phyloP scores from a whole-genome alignment of 2,329 filamentous ascomycete genomes.

The Fusarium duplospermum region DNA sequence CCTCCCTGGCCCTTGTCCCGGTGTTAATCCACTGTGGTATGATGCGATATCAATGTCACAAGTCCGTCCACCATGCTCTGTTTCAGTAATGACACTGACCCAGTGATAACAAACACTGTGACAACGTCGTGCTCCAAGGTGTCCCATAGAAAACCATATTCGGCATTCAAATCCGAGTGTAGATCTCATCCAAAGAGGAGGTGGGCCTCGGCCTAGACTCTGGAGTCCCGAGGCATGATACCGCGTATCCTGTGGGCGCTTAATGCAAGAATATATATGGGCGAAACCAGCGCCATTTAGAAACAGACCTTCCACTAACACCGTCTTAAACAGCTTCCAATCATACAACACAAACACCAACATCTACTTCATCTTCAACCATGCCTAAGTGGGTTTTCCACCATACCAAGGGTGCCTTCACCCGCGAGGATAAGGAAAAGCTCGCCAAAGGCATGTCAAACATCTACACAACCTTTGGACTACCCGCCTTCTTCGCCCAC shows the following conservation, averaged over 20 bases:
- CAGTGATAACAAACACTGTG: not conserved
- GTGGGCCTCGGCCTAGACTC: not conserved
- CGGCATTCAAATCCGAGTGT: not conserved
- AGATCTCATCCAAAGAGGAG: not conserved
- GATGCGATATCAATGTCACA: not conserved
- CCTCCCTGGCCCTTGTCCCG: not conserved
- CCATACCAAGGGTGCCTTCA: not conserved
- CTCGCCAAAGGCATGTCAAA: not conserved
- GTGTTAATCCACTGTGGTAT: not conserved
- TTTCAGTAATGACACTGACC: not conserved
- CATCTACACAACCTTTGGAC: not conserved
- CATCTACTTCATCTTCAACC: not conserved
- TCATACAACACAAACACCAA: not conserved
- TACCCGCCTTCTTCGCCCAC: not conserved
- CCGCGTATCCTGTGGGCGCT: not conserved
- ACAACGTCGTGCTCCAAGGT: not conserved
- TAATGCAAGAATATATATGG: not conserved
- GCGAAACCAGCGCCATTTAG: not conserved
- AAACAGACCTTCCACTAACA: not conserved
- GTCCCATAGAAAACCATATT: not conserved
- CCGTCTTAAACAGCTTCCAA: not conserved
- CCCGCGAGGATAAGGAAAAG: not conserved
- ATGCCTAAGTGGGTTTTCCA: not conserved
- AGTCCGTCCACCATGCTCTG: slow-evolving; percentile 17
- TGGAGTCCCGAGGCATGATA: not conserved